Evolutionary conservation across 805 yeast species (phyloP).

Genomic region (Ogataea haglerorum): DNA sequence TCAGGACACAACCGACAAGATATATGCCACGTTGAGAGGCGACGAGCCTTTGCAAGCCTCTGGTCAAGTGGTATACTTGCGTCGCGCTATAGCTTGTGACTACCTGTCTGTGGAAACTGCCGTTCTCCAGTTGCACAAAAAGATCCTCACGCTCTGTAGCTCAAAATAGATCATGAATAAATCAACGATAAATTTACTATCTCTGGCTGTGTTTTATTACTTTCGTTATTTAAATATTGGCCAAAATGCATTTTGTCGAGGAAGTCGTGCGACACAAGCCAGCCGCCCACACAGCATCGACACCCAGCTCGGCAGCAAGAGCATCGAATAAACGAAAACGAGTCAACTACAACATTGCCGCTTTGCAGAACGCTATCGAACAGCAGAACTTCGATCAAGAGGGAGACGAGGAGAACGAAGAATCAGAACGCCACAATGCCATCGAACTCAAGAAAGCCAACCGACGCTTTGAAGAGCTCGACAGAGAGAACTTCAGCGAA

Average conservation of each 20-base stretch:
- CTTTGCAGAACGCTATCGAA: slow-evolving; percentile 28
- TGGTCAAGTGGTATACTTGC: slow-evolving; percentile 21
- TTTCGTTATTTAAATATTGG: background rate
- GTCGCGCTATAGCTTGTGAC: slow-evolving; percentile 29
- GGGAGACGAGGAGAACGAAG: slow-evolving; percentile 29
- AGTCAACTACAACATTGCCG: slow-evolving; percentile 34
- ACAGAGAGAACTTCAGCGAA: slow-evolving; percentile 43
- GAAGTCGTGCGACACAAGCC: slow-evolving; percentile 8
- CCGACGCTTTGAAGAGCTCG: slow-evolving; percentile 40
- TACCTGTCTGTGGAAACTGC: slow-evolving; percentile 18
- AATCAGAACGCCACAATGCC: slow-evolving; percentile 24
- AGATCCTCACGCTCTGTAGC: slow-evolving; percentile 10
- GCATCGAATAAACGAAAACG: slow-evolving; percentile 25
- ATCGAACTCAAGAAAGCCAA: slow-evolving; percentile 35
- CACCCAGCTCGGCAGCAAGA: slow-evolving; percentile 10
- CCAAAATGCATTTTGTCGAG: slow-evolving; percentile 8
- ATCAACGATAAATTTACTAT: too few species aligned
- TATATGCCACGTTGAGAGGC: slow-evolving; percentile 22
- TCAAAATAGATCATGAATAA: background rate
- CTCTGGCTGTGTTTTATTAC: background rate
- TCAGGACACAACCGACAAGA: slow-evolving; percentile 7
- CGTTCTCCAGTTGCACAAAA: slow-evolving; percentile 18
- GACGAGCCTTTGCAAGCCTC: slow-evolving; percentile 9
- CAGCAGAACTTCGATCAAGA: slow-evolving; percentile 30
- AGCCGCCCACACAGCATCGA: slow-evolving; percentile 1